A percentile compares a stretch with the other conserved stretches of the same genome.
Evolutionary conservation across 371 early-diverging fungal genomes (phyloP).

Genomic region (Mortierella sp.): DNA sequence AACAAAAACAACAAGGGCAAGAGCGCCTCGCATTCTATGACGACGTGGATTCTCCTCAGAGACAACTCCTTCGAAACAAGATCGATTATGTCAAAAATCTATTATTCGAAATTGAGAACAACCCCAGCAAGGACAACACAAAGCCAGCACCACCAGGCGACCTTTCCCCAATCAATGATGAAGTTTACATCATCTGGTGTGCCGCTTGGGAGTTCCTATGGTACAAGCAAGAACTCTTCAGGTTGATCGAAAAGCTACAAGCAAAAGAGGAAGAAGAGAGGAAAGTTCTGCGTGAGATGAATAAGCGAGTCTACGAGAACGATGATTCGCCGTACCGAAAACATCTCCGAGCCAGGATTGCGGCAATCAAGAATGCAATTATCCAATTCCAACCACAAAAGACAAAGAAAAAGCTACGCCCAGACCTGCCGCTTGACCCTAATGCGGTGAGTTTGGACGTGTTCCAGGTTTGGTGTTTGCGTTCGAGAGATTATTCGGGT

Average conservation of each 20-base stretch:
- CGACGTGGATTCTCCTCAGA: not conserved
- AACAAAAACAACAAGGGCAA: not conserved
- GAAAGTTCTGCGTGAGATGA: not conserved
- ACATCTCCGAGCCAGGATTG: not conserved
- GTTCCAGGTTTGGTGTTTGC: constrained; percentile 11
- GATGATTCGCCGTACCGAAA: not conserved
- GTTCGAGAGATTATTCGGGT: not conserved
- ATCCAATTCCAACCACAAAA: not conserved
- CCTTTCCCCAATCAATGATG: not conserved
- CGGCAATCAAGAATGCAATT: not conserved
- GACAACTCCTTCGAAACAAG: not conserved
- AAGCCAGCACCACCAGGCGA: not conserved
- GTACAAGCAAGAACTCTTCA: not conserved
- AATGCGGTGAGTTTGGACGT: not conserved
- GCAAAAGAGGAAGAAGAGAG: constrained; percentile 2
- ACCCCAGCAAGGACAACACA: not conserved
- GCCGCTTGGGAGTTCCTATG: not conserved
- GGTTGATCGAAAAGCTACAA: not conserved
- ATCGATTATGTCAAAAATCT: not conserved
- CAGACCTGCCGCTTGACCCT: not conserved
- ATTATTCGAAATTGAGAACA: not conserved
- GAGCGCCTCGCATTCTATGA: not conserved
- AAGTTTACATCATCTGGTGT: constrained; percentile 7
- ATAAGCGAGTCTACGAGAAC: not conserved
- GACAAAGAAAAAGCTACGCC: not conserved